Conservation (phyloP, 805 yeast genomes). For the Candida ipomoeae region DNA sequence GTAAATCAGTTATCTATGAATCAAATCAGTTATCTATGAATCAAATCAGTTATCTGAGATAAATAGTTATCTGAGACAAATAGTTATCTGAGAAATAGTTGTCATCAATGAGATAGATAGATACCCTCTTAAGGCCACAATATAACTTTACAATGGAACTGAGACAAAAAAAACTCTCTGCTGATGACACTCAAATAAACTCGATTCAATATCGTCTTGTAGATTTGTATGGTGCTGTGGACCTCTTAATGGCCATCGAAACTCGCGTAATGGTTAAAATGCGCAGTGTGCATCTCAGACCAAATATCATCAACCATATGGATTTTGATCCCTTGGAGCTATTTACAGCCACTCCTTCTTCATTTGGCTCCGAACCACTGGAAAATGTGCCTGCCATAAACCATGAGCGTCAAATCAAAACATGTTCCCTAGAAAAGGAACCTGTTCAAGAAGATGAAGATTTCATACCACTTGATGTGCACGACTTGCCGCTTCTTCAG, state of each 20-base stretch:
- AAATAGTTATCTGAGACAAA: too few relatives aligned
- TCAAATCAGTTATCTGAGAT: too few relatives aligned
- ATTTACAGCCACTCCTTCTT: slow-evolving; percentile 26
- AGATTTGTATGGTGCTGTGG: neutral
- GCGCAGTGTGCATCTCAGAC: neutral
- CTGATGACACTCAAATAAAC: too few relatives aligned
- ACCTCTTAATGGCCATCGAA: neutral
- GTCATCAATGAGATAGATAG: too few relatives aligned
- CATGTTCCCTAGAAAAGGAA: neutral
- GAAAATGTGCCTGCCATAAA: neutral
- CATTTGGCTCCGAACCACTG: neutral
- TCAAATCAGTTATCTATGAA: too few relatives aligned
- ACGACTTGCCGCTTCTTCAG: slow-evolving; percentile 57
- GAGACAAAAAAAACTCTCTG: neutral
- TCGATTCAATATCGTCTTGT: neutral
- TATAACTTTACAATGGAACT: neutral
- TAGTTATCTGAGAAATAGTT: too few relatives aligned
- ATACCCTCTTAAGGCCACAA: too few relatives aligned
- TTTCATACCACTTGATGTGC: slow-evolving; percentile 40
- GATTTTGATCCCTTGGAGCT: slow-evolving; percentile 41
- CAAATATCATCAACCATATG: slow-evolving; percentile 17
- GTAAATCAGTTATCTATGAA: too few relatives aligned
- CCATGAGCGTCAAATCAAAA: neutral
- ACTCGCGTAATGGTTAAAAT: neutral
- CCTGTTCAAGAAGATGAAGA: neutral